Conservation (phyloP, 306 rosid genomes). For the Corylus heterophylla region DNA sequence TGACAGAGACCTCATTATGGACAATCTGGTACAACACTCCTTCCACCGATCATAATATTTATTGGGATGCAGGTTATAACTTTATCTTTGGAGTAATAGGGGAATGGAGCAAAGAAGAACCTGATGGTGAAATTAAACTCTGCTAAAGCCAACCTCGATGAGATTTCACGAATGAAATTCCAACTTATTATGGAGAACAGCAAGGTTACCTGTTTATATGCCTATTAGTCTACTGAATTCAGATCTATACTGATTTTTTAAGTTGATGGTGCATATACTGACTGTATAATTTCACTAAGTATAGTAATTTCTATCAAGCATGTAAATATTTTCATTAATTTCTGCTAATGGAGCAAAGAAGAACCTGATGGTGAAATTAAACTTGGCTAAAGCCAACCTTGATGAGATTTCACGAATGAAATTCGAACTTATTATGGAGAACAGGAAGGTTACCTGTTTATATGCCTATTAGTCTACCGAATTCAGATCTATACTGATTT, state of each 20-base stretch:
- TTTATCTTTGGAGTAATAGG: slow-evolving; percentile 52
- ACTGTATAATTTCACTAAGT: not conserved
- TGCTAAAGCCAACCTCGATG: slow-evolving; percentile 69
- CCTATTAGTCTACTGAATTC: slow-evolving; percentile 19
- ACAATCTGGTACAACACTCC: slow-evolving; percentile 45
- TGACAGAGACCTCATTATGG: slow-evolving; percentile 29
- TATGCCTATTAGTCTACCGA: slow-evolving; percentile 22
- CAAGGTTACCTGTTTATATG: slow-evolving; percentile 51
- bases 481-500: not conserved
- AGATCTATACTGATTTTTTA: not conserved
- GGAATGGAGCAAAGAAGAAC: slow-evolving; percentile 44
- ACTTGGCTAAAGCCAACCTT: slow-evolving; percentile 68
- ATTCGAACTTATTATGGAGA: slow-evolving; percentile 53
- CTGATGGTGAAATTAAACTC: slow-evolving; percentile 52
- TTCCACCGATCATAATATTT: slow-evolving; percentile 19
- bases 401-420: slow-evolving; percentile 53
- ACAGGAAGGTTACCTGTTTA: slow-evolving; percentile 52
- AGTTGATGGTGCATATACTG: slow-evolving; percentile 13
- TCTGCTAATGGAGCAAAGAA: slow-evolving; percentile 35
- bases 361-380: slow-evolving; percentile 48
- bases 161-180: slow-evolving; percentile 51
- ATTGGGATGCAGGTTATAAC: slow-evolving; percentile 27
- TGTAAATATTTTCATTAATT: not conserved
- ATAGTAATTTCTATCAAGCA: not conserved
- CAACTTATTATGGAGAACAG: slow-evolving; percentile 50